phyloP scores from a whole-genome alignment of 805 yeast genomes.

The Zygosaccharomyces pseudorouxii region DNA sequence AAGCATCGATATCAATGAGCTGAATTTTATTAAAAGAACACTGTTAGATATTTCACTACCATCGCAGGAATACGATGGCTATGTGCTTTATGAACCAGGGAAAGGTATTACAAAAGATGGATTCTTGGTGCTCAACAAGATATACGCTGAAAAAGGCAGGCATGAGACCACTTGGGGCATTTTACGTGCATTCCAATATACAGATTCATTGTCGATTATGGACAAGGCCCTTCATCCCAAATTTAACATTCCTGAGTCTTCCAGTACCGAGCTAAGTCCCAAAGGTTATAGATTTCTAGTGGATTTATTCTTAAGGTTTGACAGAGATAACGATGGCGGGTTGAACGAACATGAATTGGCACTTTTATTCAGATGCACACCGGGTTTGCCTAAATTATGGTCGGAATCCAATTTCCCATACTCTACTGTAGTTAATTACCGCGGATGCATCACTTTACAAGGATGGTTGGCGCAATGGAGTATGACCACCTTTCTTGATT shows the following conservation, averaged over 20 bases:
- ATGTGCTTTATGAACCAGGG: slow-evolving; percentile 35
- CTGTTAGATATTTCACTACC: slow-evolving; percentile 22
- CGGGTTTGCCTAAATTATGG: slow-evolving; percentile 91
- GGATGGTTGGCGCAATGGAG: slow-evolving; percentile 99
- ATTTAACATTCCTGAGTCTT: slow-evolving; percentile 63
- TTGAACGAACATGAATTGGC: slow-evolving; percentile 66
- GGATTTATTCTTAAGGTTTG: slow-evolving; percentile 81
- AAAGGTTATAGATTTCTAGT: slow-evolving; percentile 88
- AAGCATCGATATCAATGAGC: slow-evolving; percentile 46
- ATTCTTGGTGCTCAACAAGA: slow-evolving; percentile 68
- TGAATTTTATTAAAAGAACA: slow-evolving; percentile 41
- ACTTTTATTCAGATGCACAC: slow-evolving; percentile 78
- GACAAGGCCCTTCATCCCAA: slow-evolving; percentile 77
- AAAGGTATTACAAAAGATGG: slow-evolving; percentile 70
- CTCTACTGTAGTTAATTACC: slow-evolving; percentile 84
- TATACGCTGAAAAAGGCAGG: slow-evolving; percentile 85
- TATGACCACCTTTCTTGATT: slow-evolving; percentile 86
- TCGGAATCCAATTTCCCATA: slow-evolving; percentile 76
- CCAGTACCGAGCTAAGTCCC: slow-evolving; percentile 90
- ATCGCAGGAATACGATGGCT: slow-evolving; percentile 35
- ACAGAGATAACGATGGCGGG: slow-evolving; percentile 96
- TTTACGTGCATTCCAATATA: slow-evolving; percentile 79
- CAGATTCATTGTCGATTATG: slow-evolving; percentile 81
- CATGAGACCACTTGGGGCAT: slow-evolving; percentile 98
- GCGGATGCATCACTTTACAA: slow-evolving; percentile 84